A percentile compares a stretch with the other conserved stretches of the same genome.
Evolutionary conservation across 2,329 filamentous ascomycete genomes (phyloP).

Genomic region (Fusarium sp.): DNA sequence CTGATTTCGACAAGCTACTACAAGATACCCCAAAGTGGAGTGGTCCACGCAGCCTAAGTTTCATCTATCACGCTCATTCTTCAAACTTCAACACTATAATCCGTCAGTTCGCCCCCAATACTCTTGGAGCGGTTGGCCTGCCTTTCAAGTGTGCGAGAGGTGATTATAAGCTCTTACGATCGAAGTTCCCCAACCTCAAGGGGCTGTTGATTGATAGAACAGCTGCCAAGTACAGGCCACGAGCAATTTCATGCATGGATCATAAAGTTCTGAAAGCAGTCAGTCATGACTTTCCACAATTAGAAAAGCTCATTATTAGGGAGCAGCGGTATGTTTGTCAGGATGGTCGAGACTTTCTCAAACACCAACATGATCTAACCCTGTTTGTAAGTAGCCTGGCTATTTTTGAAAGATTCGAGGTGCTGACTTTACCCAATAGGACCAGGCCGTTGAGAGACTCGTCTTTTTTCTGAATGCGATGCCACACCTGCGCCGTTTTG

Average conservation of each 20-base stretch:
- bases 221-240: accelerated
- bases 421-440: no score
- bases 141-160: no score
- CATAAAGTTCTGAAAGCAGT: background rate
- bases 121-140: no score
- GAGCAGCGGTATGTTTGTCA: background rate
- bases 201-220: background rate
- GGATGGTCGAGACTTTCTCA: no score
- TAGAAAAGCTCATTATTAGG: accelerated
- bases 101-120: no score
- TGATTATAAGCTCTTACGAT: no score
- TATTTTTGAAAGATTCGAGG: no score
- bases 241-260: background rate
- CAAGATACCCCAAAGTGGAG: background rate
- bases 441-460: background rate
- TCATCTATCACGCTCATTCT: no score
- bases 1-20: background rate
- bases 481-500: background rate
- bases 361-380: no score
- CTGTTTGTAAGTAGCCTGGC: no score
- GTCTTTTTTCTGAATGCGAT: background rate
- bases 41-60: no score
- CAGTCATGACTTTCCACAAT: background rate
- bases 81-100: no score
- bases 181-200: background rate